phyloP scores from a whole-genome alignment of 1,139 yeast species.

The Chernovozyma aurita region DNA sequence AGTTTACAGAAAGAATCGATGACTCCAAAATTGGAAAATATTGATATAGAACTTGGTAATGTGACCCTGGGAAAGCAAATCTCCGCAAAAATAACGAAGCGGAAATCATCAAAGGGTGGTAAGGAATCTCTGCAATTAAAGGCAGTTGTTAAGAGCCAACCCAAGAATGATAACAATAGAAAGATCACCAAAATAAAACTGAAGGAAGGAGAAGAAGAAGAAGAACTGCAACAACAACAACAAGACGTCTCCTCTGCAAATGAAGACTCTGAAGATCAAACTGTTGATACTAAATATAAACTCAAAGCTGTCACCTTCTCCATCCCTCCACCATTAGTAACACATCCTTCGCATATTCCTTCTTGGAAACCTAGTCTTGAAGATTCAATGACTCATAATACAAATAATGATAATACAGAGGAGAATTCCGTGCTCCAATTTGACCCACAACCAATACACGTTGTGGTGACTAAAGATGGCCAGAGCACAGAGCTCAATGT shows the following conservation, averaged over 20 bases:
- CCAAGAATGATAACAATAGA: not conserved
- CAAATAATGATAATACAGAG: constrained; percentile 35
- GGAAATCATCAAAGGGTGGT: not conserved
- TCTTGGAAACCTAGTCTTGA: constrained; percentile 52
- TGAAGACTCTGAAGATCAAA: constrained; percentile 1
- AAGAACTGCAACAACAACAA: not conserved
- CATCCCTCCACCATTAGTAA: constrained; percentile 57
- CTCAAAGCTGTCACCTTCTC: constrained; percentile 43
- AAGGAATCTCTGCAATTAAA: not conserved
- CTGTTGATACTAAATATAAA: constrained; percentile 21
- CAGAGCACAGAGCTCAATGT: constrained; percentile 23
- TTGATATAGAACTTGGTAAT: constrained; percentile 3
- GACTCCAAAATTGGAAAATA: constrained; percentile 8
- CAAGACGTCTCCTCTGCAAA: not conserved
- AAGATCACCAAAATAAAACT: no score
- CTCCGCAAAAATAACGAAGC: not conserved
- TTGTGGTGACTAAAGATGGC: constrained; percentile 16
- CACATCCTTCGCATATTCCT: constrained; percentile 75
- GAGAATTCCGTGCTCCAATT: constrained; percentile 32
- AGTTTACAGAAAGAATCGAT: no score
- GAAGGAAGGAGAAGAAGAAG: not conserved
- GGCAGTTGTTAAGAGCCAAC: not conserved
- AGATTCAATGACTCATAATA: constrained; percentile 1
- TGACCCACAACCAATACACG: constrained; percentile 26
- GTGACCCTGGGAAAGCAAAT: not conserved